Evolutionary conservation across 108 stramenopile species (phyloP), one percentile per base, ranked within the genome.

Genomic region (Discostella pseudostelligera): DNA sequence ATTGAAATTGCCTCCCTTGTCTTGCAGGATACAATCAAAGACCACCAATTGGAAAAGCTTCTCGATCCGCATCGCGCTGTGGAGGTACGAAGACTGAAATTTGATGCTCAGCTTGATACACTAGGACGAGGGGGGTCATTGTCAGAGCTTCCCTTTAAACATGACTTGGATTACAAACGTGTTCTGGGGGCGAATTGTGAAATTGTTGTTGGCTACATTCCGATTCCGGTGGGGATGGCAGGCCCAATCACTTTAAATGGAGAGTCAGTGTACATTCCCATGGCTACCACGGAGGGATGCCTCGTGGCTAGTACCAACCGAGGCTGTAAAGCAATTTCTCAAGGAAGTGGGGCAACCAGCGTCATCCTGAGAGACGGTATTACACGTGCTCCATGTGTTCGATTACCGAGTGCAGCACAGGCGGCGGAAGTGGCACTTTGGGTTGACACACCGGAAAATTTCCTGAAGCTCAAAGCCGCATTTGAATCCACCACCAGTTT

Each of bases 231-330:
- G 19, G 98, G 98, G 24, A 79, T 97, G 51, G 95, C 92, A 8
- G 98, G 98, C 21, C 98, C 98, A 8, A 69, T 99, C 16, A 83
- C 86, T 21, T 65, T 99, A 48, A 94, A 99, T 79, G 87, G 83
- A 16, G 83, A 93, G 59, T 75, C 87, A 28, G 80, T 95, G 6
- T 96, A 92, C 67, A 82, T 99, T 50, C 98, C 98, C 62, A 97
- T 99, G 97, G 98, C 98, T 21, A 99, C 98, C 7, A 99, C 98
- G 4, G 98, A 99, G 74, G 96, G 98, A 50, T 97, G 98, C 69
- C 77, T 99, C 17, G 93, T 99, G 0, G 98, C 98, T 22, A 86
- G 84, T 64, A 95, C 98, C 32, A 96, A 97, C 74, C 91, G 98
- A 39, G 98, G 98, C 39, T 95, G 93, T 83, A 96, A 97, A 78